Percentiles rank a stretch among this genome's conserved stretches.
Conservation (phyloP, 2,329 filamentous ascomycete species). For the Annulohypoxylon truncatum region DNA sequence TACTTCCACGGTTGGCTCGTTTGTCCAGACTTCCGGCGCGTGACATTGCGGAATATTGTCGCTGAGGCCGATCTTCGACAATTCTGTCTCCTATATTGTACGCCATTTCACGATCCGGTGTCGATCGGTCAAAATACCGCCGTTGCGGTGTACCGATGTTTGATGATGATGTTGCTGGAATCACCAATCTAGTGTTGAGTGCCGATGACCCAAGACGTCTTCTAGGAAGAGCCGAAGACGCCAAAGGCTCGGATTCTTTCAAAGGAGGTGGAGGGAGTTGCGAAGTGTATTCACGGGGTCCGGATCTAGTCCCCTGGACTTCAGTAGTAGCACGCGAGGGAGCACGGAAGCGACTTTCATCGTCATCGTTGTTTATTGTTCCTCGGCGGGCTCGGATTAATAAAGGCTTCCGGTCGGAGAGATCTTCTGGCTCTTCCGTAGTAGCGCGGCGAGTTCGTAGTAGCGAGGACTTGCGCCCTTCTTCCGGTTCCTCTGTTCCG, state of each 20-base stretch:
- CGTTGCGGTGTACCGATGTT: constrained; percentile 51
- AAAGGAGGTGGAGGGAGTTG: constrained; percentile 53
- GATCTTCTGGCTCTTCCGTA: constrained; percentile 61
- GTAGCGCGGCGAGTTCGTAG: constrained; percentile 58
- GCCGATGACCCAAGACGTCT: constrained; percentile 64
- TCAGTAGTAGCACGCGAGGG: constrained; percentile 71
- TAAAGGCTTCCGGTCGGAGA: constrained; percentile 55
- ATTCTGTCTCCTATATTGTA: constrained; percentile 52
- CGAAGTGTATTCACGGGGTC: constrained; percentile 55
- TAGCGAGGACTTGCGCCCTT: constrained; percentile 62
- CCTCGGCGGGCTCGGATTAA: constrained; percentile 60
- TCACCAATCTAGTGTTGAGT: constrained; percentile 60
- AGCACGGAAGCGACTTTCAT: constrained; percentile 63
- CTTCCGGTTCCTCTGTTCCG: constrained; percentile 63
- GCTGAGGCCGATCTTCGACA: constrained; percentile 57
- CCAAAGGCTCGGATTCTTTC: constrained; percentile 51
- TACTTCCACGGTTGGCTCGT: constrained; percentile 58
- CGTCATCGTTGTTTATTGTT: constrained; percentile 61
- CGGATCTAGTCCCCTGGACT: constrained; percentile 54
- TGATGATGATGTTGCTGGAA: constrained; percentile 54
- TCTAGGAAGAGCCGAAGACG: constrained; percentile 63
- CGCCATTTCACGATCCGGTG: constrained; percentile 55
- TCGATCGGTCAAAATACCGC: constrained; percentile 62
- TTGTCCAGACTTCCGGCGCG: constrained; percentile 60
- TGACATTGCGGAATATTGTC: constrained; percentile 58